Evolutionary conservation across 305 asterid species (phyloP).

Genomic region (Rubia tinctorum): DNA sequence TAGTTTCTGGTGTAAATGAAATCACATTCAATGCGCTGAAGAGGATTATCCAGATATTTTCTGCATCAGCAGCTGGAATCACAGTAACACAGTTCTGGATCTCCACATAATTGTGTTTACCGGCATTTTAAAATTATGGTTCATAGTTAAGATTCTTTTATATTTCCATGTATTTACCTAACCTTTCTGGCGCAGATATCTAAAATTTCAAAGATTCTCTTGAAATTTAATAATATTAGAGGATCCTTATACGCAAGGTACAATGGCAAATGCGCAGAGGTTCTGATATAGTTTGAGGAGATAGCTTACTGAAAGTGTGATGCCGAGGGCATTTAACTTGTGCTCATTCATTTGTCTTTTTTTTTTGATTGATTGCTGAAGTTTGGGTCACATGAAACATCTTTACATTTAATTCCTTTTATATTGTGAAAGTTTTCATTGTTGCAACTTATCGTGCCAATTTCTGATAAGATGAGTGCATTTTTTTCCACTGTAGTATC

Average conservation of each 20-base stretch:
- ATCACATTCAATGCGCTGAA: neutral
- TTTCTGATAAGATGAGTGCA: neutral
- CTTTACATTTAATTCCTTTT: too few relatives aligned
- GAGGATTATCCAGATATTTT: constrained; percentile 24
- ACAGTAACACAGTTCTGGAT: neutral
- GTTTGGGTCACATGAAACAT: neutral
- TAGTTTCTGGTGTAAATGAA: constrained; percentile 2
- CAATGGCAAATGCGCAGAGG: constrained; percentile 31
- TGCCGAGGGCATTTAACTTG: neutral
- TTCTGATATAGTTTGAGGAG: neutral
- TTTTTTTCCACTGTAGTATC: neutral
- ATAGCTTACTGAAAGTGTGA: neutral
- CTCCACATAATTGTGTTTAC: constrained; percentile 12
- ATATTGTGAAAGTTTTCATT: neutral
- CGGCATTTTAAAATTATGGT: constrained; percentile 4
- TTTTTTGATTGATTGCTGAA: neutral
- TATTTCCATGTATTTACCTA: constrained; percentile 45
- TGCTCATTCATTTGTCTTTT: neutral
- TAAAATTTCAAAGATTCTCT: constrained; percentile 36
- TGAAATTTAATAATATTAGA: constrained; percentile 36
- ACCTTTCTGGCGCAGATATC: constrained; percentile 72
- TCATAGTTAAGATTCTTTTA: constrained; percentile 38
- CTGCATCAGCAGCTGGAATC: constrained; percentile 19
- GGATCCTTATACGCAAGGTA: constrained; percentile 32
- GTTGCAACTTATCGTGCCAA: neutral